Evolutionary conservation across 2,329 filamentous ascomycete species (phyloP), one percentile per base, ranked within the genome.

Genomic region (Colletotrichum sp.): DNA sequence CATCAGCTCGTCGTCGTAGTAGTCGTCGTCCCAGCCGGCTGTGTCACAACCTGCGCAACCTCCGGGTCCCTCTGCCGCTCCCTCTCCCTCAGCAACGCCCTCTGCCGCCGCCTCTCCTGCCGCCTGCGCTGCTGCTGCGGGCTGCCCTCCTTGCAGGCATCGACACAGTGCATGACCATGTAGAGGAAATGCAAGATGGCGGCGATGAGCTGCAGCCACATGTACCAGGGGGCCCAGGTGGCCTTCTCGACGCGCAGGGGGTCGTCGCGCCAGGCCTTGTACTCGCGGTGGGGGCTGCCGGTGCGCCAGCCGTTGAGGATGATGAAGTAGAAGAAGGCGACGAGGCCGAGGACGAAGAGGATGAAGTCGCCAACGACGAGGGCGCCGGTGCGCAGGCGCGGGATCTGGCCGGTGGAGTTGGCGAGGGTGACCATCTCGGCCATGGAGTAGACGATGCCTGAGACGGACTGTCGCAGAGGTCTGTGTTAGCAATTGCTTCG

Each of bases 401-500:
- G 71, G 62, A 78, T 78, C 49, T 78, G 73, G 76, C 71, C 68
- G 10, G 76, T 77, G 34, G 77, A 57, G 71, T 78, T 78, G 68
- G 77, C 77, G 63, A 78, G 77, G n/a, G 76, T 75, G 21, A 78
- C 70, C 76, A 78, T 72, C 15, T 78, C 85, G 26, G 84, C 80
- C 85, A 87, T 87, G 76, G 85, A 86, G 80, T 86, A 88, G 75
- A 88, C 76, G 10, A 86, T 85, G 68, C 88, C 84, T 72, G 85
- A 85, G 28, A 86, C 84, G 28, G 67, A 65, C 77, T 78, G 34
- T 44, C 2, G 13, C 3, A 16, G 30, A 21, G 18, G 21, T 15
- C 3, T 49, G 10, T 62, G 30, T 62, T 18, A 62, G 59, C 30
- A 15, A 60, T 60, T 60, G 57, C 9, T 32, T n/a, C 24, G 26